Percentiles rank a stretch among this genome's conserved stretches.
Evolutionary conservation across 2,329 filamentous ascomycete species (phyloP).

Genomic region (Raffaelea deltoideospora): DNA sequence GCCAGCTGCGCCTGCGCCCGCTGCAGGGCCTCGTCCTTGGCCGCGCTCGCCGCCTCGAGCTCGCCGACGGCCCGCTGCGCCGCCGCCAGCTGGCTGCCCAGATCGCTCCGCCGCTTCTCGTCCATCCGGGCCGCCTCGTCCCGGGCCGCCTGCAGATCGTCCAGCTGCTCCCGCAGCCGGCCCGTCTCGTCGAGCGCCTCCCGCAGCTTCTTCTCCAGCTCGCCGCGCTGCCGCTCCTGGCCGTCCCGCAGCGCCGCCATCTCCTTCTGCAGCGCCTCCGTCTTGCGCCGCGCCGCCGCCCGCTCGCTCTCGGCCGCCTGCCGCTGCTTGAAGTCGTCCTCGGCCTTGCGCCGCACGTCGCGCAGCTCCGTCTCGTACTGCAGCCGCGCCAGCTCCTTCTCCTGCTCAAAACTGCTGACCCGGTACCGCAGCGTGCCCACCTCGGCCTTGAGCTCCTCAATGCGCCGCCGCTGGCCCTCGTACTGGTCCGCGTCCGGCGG

Average conservation of each 20-base stretch:
- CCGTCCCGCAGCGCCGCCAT: slow-evolving; percentile 34
- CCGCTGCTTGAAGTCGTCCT: slow-evolving; percentile 63
- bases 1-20: slow-evolving; percentile 50
- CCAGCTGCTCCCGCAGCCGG: slow-evolving; percentile 62
- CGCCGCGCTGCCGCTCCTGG: slow-evolving; percentile 41
- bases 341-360: slow-evolving; percentile 64
- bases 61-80: slow-evolving; percentile 37
- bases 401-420: slow-evolving; percentile 72
- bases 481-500: slow-evolving; percentile 44
- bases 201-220: slow-evolving; percentile 53
- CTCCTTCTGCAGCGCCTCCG: slow-evolving; percentile 35
- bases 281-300: slow-evolving; percentile 31
- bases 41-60: slow-evolving; percentile 40
- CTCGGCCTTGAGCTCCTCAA: slow-evolving; percentile 77
- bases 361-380: slow-evolving; percentile 74
- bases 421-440: slow-evolving; percentile 80
- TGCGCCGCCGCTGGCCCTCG: slow-evolving; percentile 38
- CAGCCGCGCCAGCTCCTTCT: slow-evolving; percentile 64
- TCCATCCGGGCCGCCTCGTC: slow-evolving; percentile 53
- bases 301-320: slow-evolving; percentile 43
- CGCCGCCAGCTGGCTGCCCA: slow-evolving; percentile 35
- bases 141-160: slow-evolving; percentile 49
- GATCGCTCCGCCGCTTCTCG: slow-evolving; percentile 38
- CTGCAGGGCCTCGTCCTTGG: slow-evolving; percentile 40
- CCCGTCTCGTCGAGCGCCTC: slow-evolving; percentile 61